Evolutionary conservation across 208 protist genomes (phyloP).

Genomic region (Acanthamoeba lenticulata): DNA sequence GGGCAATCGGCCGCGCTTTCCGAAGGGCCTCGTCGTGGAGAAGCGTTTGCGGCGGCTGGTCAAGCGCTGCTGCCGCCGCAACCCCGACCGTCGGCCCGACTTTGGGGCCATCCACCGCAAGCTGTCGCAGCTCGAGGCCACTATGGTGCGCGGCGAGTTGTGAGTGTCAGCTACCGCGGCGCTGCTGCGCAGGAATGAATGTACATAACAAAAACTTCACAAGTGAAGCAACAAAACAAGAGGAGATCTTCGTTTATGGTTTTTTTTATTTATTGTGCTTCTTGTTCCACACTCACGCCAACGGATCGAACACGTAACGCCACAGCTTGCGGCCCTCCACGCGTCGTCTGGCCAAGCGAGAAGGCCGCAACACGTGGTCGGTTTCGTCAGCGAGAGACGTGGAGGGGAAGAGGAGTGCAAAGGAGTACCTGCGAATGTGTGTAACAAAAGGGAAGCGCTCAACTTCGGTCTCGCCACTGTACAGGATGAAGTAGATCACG

Average conservation of each 20-base stretch:
- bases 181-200: background rate
- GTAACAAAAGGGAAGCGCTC: slow-evolving; percentile 37
- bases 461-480: slow-evolving; percentile 27
- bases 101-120: background rate
- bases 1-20: background rate
- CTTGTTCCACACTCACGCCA: background rate
- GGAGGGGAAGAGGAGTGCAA: too few species aligned
- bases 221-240: too few species aligned
- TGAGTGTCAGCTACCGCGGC: too few species aligned
- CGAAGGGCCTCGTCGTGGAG: background rate
- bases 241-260: too few species aligned
- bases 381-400: background rate
- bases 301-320: slow-evolving; percentile 53
- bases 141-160: too few species aligned
- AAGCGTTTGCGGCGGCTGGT: background rate
- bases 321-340: slow-evolving; percentile 24
- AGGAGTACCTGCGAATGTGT: background rate
- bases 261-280: background rate
- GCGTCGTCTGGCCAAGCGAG: background rate
- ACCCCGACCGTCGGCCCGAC: background rate
- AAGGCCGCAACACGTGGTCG: background rate
- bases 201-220: background rate
- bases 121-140: background rate
- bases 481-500: slow-evolving; percentile 42
- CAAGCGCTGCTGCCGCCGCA: background rate